Evolutionary conservation across 164 flowering plant species (phyloP).

Genomic region (Aristolochia californica): DNA sequence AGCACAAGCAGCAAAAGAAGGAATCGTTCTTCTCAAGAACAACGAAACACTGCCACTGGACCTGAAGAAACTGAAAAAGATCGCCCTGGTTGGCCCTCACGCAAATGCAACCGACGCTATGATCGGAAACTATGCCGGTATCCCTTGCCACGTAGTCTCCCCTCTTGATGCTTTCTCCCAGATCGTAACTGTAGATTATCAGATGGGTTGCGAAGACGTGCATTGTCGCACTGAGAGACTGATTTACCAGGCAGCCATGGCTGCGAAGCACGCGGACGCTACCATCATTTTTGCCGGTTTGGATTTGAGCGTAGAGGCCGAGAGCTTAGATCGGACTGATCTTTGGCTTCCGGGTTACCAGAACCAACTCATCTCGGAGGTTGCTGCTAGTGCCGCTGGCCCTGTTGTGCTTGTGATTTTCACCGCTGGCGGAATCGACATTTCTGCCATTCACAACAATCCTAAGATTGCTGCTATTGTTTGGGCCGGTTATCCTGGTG

Average conservation of each 20-base stretch:
- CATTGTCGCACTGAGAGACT: background rate
- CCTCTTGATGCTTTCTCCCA: slow-evolving; percentile 10
- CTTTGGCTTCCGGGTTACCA: slow-evolving; percentile 33
- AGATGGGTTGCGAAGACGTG: slow-evolving; percentile 7
- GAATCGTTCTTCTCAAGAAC: slow-evolving; percentile 10
- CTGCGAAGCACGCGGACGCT: slow-evolving; percentile 20
- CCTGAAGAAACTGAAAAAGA: background rate
- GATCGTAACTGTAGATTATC: background rate
- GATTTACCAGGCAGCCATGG: background rate
- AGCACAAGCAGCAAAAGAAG: slow-evolving; percentile 4
- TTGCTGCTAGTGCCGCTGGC: slow-evolving; percentile 20
- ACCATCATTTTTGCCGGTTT: slow-evolving; percentile 31
- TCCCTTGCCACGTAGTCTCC: slow-evolving; percentile 8
- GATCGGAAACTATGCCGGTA: slow-evolving; percentile 13
- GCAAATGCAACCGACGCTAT: slow-evolving; percentile 4
- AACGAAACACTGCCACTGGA: slow-evolving; percentile 1
- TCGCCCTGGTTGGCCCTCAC: slow-evolving; percentile 4
- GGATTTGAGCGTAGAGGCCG: slow-evolving; percentile 32
- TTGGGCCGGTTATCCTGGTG: slow-evolving; percentile 85
- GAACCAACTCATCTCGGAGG: slow-evolving; percentile 12
- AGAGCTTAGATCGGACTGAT: slow-evolving; percentile 23
- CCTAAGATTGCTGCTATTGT: slow-evolving; percentile 49
- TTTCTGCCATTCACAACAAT: slow-evolving; percentile 56
- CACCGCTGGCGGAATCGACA: slow-evolving; percentile 41
- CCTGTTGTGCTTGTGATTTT: slow-evolving; percentile 29